Percentiles rank a stretch among this genome's conserved stretches.
Conservation (phyloP, 1,284 basidiomycete species). For the Microbotryum scabiosae region DNA sequence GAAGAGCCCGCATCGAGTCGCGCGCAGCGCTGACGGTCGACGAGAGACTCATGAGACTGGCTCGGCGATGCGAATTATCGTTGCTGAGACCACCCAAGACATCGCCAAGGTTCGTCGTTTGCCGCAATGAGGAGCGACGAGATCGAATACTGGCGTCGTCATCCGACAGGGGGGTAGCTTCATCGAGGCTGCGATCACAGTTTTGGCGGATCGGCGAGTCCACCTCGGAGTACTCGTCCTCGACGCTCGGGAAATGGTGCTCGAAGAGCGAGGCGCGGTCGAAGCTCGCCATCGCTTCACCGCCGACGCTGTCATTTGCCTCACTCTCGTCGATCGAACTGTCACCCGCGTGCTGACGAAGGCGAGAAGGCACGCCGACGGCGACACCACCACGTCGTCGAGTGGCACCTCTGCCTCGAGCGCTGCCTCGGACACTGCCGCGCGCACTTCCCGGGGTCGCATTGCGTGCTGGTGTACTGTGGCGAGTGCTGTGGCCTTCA, state of each 20-base stretch:
- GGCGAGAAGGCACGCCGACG: slow-evolving; percentile 17
- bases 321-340: slow-evolving; percentile 24
- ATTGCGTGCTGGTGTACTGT: slow-evolving; percentile 4
- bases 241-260: slow-evolving; percentile 21
- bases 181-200: slow-evolving; percentile 39
- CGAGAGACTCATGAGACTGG: slow-evolving; percentile 19
- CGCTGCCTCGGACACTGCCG: slow-evolving; percentile 12
- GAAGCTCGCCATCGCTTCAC: not conserved
- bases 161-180: slow-evolving; percentile 46
- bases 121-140: not conserved
- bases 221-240: slow-evolving; percentile 8
- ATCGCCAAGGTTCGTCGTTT: slow-evolving; percentile 14
- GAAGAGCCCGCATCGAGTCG: not conserved
- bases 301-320: slow-evolving; percentile 21
- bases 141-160: slow-evolving; percentile 4
- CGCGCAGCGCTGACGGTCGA: slow-evolving; percentile 7
- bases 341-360: slow-evolving; percentile 7
- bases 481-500: not conserved
- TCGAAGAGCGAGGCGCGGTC: slow-evolving; percentile 27
- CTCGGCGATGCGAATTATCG: slow-evolving; percentile 3
- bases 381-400: slow-evolving; percentile 9
- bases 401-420: slow-evolving; percentile 11
- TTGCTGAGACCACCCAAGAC: slow-evolving; percentile 7
- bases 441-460: slow-evolving; percentile 5
- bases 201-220: slow-evolving; percentile 8